Evolutionary conservation across 2,329 filamentous ascomycete genomes (phyloP), one percentile per base, ranked within the genome.

Genomic region (Cryphonectria naterciae): DNA sequence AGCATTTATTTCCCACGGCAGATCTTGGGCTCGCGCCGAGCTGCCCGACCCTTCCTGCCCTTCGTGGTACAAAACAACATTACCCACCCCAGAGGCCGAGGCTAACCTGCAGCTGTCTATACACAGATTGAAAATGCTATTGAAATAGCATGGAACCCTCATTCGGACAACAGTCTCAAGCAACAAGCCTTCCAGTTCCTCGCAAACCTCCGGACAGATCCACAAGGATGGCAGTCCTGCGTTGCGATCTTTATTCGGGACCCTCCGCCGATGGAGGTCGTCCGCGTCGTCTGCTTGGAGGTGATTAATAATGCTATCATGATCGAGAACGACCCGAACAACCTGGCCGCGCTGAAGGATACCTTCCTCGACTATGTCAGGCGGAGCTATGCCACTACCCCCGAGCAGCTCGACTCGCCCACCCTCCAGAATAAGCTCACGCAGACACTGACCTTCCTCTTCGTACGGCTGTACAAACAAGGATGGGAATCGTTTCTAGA

Each of bases 351-450:
- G 78, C 89, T 98, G 76, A 94, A 93, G 80, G 91, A 96, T 76
- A 92, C 89, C 61, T 84, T 99, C 75, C 86, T 97, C 83, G 88
- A 89, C 75, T 98, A 98, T 81, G 87, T 96, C 72, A 89, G 89
- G 74, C 88, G 91, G 76, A 89, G 88, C 65, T 98, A 98, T 80
- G 88, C 89, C 68, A 84, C 86, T 54, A 84, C 84, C 46, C 81
- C 84, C 13, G 86, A 87, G 69, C 81, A 85, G 67, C 83, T 91
- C 74, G 96, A 99, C 79, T 89, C 91, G 11, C 80, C 89, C 35
- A 88, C 89, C 74, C 91, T 99, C 60, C 95, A 98, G 82, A 99
- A 98, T 84, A 99, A 99, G 83, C 89, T 99, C 75, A 95, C 95
- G 62, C 96, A 99, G 83, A 97, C 95, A 17, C 84, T 99, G 76